A percentile compares a stretch with the other conserved stretches of the same genome.
phyloP scores from a whole-genome alignment of 2,329 filamentous ascomycete genomes.

The Ciborinia camelliae region DNA sequence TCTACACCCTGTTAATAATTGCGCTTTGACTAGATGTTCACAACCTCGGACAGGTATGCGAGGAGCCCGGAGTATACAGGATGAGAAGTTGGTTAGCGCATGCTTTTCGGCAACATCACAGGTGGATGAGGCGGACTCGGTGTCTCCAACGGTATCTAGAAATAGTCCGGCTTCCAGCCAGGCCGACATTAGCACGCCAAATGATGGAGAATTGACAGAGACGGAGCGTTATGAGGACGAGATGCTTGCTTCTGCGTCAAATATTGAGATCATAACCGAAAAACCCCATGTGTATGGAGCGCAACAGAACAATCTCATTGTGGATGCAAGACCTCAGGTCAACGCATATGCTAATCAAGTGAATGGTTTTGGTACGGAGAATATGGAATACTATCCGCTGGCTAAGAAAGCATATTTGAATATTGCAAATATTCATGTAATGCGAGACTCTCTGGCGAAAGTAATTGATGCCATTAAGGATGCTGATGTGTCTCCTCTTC shows the following conservation, averaged over 20 bases:
- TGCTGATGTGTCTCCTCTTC: constrained; percentile 78
- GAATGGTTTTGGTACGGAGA: constrained; percentile 88
- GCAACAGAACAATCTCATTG: constrained; percentile 89
- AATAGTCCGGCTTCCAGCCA: constrained; percentile 50
- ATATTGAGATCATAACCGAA: constrained; percentile 50
- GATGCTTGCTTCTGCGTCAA: constrained; percentile 50
- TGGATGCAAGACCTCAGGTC: constrained; percentile 89
- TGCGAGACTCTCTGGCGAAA: constrained; percentile 85
- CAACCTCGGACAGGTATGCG: constrained; percentile 86
- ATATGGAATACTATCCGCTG: constrained; percentile 95
- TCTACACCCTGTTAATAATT: constrained; percentile 94
- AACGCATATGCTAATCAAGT: constrained; percentile 95
- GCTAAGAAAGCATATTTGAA: constrained; percentile 88
- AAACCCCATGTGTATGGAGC: constrained; percentile 78
- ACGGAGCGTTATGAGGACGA: constrained; percentile 68
- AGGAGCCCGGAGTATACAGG: constrained; percentile 87
- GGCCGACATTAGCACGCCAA: constrained; percentile 42
- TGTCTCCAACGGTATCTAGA: constrained; percentile 31
- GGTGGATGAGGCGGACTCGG: constrained; percentile 29
- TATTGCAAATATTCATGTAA: constrained; percentile 98
- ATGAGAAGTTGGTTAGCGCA: constrained; percentile 87
- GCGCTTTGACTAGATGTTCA: constrained; percentile 90
- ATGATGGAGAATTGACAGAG: constrained; percentile 51
- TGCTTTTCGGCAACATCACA: constrained; percentile 70
- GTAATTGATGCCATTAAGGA: constrained; percentile 90